phyloP scores from a whole-genome alignment of 352 stramenopile genomes.

The Phytophthora boehmeriae region DNA sequence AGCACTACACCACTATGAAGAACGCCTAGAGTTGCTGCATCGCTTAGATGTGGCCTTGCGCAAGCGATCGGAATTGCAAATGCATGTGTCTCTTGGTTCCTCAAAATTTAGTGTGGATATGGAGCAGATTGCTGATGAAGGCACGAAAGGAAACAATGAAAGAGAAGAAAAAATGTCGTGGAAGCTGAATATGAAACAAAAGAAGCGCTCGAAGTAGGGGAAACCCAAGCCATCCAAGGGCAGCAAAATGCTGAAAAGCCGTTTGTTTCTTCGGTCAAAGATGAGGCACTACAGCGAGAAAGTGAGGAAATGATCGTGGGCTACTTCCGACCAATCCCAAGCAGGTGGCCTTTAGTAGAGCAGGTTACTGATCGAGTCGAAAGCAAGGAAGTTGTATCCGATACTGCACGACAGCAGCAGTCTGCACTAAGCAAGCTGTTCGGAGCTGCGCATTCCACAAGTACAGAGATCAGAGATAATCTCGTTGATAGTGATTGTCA shows the following conservation, averaged over 20 bases:
- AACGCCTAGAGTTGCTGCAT: slow-evolving; percentile 39
- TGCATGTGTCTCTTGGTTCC: not conserved
- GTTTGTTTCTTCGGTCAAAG: not conserved
- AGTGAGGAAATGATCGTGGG: slow-evolving; percentile 48
- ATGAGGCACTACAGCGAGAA: slow-evolving; percentile 7
- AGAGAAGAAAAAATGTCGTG: not conserved
- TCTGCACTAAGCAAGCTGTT: slow-evolving; percentile 1
- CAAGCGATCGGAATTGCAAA: slow-evolving; percentile 19
- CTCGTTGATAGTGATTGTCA: not conserved
- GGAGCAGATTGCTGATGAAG: not conserved
- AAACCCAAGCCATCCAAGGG: not conserved
- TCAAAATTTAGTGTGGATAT: not conserved
- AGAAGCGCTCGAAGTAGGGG: not conserved
- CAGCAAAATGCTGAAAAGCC: not conserved
- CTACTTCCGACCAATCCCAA: slow-evolving; percentile 36
- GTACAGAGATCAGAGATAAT: not conserved
- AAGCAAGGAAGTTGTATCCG: not conserved
- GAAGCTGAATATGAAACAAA: not conserved
- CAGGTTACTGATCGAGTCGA: slow-evolving; percentile 6
- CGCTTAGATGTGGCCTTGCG: slow-evolving; percentile 45
- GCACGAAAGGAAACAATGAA: not conserved
- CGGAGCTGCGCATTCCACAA: not conserved
- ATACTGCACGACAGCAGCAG: not conserved
- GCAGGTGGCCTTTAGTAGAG: slow-evolving; percentile 1
- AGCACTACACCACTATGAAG: slow-evolving; percentile 33